phyloP scores from a whole-genome alignment of 176 grass and related monocot species.

The Bonia amplexicaulis region DNA sequence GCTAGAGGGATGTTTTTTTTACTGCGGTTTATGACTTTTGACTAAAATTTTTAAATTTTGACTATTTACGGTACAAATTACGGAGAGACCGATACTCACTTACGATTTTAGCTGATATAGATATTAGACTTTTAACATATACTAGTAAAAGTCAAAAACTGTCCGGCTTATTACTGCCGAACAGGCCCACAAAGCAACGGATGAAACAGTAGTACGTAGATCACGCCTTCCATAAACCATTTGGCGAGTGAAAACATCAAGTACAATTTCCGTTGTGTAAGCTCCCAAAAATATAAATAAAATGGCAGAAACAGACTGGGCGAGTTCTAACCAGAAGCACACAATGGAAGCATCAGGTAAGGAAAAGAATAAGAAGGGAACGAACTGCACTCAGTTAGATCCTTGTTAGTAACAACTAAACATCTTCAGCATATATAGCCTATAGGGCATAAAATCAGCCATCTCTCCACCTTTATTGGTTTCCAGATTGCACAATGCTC shows the following conservation, averaged over 20 bases:
- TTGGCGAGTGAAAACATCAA: background rate
- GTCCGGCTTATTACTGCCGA: too few relatives aligned
- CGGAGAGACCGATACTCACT: too few relatives aligned
- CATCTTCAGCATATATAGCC: conserved; percentile 25
- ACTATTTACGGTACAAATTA: too few relatives aligned
- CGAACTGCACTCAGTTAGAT: background rate
- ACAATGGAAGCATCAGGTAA: background rate
- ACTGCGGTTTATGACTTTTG: too few relatives aligned
- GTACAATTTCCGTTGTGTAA: background rate
- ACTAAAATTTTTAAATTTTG: background rate
- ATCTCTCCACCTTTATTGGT: background rate
- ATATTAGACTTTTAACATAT: too few relatives aligned
- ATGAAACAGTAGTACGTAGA: too few relatives aligned
- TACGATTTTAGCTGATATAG: too few relatives aligned
- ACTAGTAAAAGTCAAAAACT: too few relatives aligned
- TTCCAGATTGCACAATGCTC: background rate
- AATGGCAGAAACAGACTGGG: background rate
- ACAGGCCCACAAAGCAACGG: background rate
- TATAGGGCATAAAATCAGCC: background rate
- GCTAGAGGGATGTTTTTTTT: too few relatives aligned
- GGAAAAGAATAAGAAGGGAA: background rate
- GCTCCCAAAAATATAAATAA: conserved; percentile 21
- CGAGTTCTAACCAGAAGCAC: conserved; percentile 2
- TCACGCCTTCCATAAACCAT: background rate
- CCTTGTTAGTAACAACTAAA: conserved; percentile 7